Conservation (phyloP, 495 filamentous ascomycete genomes). For the Niebla homalea region DNA sequence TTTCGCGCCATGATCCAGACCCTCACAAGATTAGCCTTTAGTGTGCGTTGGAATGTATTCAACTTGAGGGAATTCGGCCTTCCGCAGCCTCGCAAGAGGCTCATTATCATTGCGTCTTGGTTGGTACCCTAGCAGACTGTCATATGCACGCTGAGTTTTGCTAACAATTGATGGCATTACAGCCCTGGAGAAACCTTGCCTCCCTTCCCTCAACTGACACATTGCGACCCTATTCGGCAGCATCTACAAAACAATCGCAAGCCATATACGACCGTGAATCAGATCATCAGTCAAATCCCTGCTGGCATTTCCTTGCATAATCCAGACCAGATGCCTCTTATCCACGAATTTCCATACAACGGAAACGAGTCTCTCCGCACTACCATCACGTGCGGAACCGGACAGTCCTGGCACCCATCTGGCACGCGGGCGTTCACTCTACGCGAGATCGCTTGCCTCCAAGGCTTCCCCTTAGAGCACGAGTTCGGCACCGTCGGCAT, state of each 20-base stretch:
- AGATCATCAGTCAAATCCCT: conserved; percentile 35
- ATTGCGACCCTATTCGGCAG: conserved; percentile 27
- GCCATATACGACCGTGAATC: conserved; percentile 29
- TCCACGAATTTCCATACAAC: conserved; percentile 24
- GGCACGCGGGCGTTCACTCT: conserved; percentile 53
- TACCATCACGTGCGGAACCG: conserved; percentile 59
- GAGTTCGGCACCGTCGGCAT: conserved; percentile 34
- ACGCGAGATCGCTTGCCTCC: conserved; percentile 60
- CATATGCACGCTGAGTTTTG: conserved; percentile 21
- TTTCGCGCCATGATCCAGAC: conserved; percentile 50
- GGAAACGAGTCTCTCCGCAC: conserved; percentile 30
- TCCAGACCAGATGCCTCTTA: conserved; percentile 18
- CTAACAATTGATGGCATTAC: conserved; percentile 25
- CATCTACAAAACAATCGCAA: conserved; percentile 12
- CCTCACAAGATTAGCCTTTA: conserved; percentile 55
- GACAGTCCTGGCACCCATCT: conserved; percentile 52
- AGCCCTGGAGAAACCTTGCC: conserved; percentile 66
- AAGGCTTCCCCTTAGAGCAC: conserved; percentile 58
- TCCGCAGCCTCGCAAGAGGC: conserved; percentile 43
- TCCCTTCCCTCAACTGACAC: conserved; percentile 49
- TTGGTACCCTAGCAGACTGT: conserved; percentile 27
- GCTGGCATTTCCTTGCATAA: conserved; percentile 31
- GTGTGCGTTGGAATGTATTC: conserved; percentile 45
- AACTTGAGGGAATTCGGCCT: conserved; percentile 46
- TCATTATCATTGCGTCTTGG: conserved; percentile 71